Base-by-base conservation (phyloP, 2,329 filamentous ascomycete genomes). In the Stachybotrys chartarum region DNA sequence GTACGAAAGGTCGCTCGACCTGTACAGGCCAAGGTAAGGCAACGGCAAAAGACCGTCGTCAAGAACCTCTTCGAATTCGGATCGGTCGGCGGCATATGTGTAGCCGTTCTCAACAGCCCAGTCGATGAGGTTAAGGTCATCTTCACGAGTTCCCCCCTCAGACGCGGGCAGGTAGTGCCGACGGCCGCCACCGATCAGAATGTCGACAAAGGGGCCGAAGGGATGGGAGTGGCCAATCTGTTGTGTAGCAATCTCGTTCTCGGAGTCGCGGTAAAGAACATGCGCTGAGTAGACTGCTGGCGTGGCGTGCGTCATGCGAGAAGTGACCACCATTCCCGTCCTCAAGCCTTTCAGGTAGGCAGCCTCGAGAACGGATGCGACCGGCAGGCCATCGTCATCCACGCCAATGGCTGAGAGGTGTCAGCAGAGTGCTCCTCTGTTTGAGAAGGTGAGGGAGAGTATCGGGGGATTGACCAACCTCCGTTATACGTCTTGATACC, bases 401-500 rank as follows among this genome's bases (percentile, higher is more conserved):
- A 65, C 61, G 17, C 51, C 55, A 53, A 65, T 59, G 35, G 60
- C 60, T 61, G 6, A 5, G 12, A 42, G 35, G 14, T 42, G 35
- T 42, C 8, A 17, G 10, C 3, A 39, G 35, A 42, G 7, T n/a
- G 11, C 31, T 7, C 47, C 3, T 3, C 42, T 17, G 4, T 7
- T 6, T n/a, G 8, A 14, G 6, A 48, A 48, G 8, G 4, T 10
- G 46, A 4, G 49, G 46, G 8, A 6, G 6, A 48, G 24, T 2
- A 14, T 14, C 35, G 14, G 35, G 24, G 24, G 4, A 17, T 17
- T 32, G 45, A 51, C 57, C 17, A 48, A 59, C 60, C 61, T 52
- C 61, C 62, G 35, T 63, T 65, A 49, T 63, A 64, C 6, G 62
- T 60, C 59, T 65, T 64, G 56, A 62, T 39, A 17, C 61, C 63